Evolutionary conservation across 768 basidiomycete species (phyloP), one percentile per base, ranked within the genome.

Genomic region (Tulasnella sp.): DNA sequence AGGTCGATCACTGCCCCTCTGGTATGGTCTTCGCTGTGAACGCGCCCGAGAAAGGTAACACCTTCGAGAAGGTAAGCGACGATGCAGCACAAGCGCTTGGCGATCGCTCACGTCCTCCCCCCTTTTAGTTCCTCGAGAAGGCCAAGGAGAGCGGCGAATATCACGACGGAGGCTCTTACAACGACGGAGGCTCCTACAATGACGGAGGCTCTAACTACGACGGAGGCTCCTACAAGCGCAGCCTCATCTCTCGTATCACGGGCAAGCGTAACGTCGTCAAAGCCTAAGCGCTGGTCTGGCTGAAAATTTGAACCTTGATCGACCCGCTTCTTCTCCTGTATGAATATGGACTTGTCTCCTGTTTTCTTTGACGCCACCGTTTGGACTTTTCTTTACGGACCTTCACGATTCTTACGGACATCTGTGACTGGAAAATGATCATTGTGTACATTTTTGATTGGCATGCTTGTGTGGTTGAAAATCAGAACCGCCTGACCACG

Each of bases 1-100:
- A 78, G 54, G 72, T 40, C 19, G 75, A 40, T 38, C 79, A 79
- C 70, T 79, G 79, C 71, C 77, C 71, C 36, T 37, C 45, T 25
- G 79, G 79, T 0, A 79, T 79, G 79, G 75, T 76, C 19, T 79
- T 79, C 58, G 74, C 77, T 64, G 64, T 78, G 36, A 79, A 79
- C 79, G 45, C 78, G 19, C 70, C 72, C 31, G 45, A 42, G 40
- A 76, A 52, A 15, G 77, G 78, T 11, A 74, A 79, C 77, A 78
- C 69, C 29, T 79, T 77, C 37, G 64, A 31, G 29, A 36, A 52
- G 25, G 71, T 72, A 31, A 72, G 71, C 40, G 31, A 36, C 71
- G 34, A 8, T 34, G 0, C 11, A 8, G 29, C 25, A 4, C 58
- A 5, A 12, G 12, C 58, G 2, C 12, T 31, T 8, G 29, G 5